phyloP scores from a whole-genome alignment of 495 filamentous ascomycete species.

The Apodospora peruviana region DNA sequence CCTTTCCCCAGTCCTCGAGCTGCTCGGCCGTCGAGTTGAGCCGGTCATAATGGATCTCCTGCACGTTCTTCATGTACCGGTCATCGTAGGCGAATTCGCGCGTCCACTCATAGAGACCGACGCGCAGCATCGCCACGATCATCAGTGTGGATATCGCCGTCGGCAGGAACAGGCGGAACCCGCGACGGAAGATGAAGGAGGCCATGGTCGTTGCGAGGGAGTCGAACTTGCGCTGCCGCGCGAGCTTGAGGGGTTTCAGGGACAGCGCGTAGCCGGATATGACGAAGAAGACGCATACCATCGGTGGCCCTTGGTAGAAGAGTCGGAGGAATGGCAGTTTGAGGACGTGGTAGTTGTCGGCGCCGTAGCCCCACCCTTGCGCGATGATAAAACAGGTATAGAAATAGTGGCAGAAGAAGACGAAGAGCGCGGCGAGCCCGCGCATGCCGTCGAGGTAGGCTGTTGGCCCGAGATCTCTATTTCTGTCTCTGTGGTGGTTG shows the following conservation, averaged over 20 bases:
- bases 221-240: conserved; percentile 39
- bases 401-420: conserved; percentile 50
- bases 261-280: conserved; percentile 68
- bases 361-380: conserved; percentile 29
- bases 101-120: conserved; percentile 45
- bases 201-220: conserved; percentile 37
- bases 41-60: conserved; percentile 32
- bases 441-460: conserved; percentile 55
- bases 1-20: conserved; percentile 25
- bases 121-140: conserved; percentile 50
- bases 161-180: conserved; percentile 61
- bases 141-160: conserved; percentile 53
- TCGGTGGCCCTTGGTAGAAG: conserved; percentile 60
- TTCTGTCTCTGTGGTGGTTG: not conserved
- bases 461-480: conserved; percentile 31
- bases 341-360: conserved; percentile 38
- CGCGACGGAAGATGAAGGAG: conserved; percentile 63
- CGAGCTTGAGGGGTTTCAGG: conserved; percentile 56
- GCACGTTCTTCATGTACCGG: conserved; percentile 31
- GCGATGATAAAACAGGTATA: conserved; percentile 41
- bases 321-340: conserved; percentile 64
- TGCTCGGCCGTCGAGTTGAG: conserved; percentile 19
- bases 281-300: conserved; percentile 73
- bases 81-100: conserved; percentile 32
- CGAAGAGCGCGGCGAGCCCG: conserved; percentile 53